Evolutionary conservation across 139 green algal genomes (phyloP).

Genomic region (Spirogloea muscicola): DNA sequence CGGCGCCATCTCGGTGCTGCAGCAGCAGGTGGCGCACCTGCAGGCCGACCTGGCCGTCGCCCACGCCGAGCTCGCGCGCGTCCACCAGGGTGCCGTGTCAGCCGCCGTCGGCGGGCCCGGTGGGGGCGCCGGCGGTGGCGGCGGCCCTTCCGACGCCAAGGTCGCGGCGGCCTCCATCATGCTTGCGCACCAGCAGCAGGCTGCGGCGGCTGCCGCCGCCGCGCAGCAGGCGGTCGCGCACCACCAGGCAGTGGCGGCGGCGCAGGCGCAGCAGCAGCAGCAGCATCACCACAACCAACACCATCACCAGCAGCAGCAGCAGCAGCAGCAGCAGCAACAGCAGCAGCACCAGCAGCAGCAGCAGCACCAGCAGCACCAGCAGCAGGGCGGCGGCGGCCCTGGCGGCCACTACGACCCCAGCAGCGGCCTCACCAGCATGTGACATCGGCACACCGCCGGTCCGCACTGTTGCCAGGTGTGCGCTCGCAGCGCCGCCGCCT

Average conservation of each 20-base stretch:
- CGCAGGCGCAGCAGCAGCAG: background rate
- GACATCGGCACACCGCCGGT: no score
- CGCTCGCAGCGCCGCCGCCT: no score
- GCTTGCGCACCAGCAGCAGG: background rate
- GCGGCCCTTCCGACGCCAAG: background rate
- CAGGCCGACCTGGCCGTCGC: constrained; percentile 37
- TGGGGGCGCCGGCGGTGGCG: no score
- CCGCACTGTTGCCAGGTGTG: no score
- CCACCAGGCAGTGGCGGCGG: constrained; percentile 2
- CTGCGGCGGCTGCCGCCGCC: background rate
- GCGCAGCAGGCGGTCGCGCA: background rate
- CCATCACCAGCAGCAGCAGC: background rate
- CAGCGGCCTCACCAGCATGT: no score
- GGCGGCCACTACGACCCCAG: no score
- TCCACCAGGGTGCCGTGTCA: background rate
- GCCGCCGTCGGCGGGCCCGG: no score
- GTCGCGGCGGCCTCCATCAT: background rate
- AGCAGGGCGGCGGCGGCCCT: no score
- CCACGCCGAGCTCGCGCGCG: constrained; percentile 24
- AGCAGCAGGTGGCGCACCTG: constrained; percentile 46
- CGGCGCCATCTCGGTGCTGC: constrained; percentile 37
- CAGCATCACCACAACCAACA: background rate
- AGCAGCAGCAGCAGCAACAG: constrained; percentile 6
- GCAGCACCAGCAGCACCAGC: background rate
- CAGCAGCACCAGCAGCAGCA: background rate